Base-by-base conservation (phyloP, 129 eudicot species). In the Logfia minima region DNA sequence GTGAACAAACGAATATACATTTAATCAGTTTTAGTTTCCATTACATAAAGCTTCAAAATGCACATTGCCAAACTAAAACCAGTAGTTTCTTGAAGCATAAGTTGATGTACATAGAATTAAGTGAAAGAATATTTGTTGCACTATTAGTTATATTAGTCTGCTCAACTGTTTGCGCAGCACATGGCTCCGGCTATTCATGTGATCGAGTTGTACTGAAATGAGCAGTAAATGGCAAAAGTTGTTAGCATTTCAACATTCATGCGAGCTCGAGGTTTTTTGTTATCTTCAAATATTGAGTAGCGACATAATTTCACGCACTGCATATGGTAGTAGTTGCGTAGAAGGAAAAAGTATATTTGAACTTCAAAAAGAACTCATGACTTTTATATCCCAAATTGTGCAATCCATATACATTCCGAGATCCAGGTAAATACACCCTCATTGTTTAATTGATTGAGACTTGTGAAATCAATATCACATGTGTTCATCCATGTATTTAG, bases 301-400 rank as follows among this genome's bases (percentile, higher is more conserved):
- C 23, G 81, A 81, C 29, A 22, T 75, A 62, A 75, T 81, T 65
- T 81, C 84, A 52, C 77, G 84, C 18, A 75, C 84, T 17, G 81
- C 84, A 23, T 81, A 74, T 59, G 75, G 79, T 75, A 75, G 80
- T 68, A 74, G 75, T 45, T 80, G 66, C 22, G 84, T 43, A 75
- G 80, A 80, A 60, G 80, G 84, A 9, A 80, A 56, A 80, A 75
- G 71, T 29, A 80, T 80, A 39, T 80, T 80, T 74, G 71, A 80
- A 7, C 84, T 74, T 58, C 84, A 80, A 5, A 74, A 66, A 41
- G 75, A 80, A 59, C 66, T 74, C 14, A 32, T 73, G 59, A 43
- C 65, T 8, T 68, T 80, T 10, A 0, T 80, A 56, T 41, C 68
- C 22, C 65, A 61, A 31, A 59, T 80, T 75, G 28, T 56, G 43